Conservation (phyloP, 2,329 filamentous ascomycete genomes). For the Microcyclosporella mali region DNA sequence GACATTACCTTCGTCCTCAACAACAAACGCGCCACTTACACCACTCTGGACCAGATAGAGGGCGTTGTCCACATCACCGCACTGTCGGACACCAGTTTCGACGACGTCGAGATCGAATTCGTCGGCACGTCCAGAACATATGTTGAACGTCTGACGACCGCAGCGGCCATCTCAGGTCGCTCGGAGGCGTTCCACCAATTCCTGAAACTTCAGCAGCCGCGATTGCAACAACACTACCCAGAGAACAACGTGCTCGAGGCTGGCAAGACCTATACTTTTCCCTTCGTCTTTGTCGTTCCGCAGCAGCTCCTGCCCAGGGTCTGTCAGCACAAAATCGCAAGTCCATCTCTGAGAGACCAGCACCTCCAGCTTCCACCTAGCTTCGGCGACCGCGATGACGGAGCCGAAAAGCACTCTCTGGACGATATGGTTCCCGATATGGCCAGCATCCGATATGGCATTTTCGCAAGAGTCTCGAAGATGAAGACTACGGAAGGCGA, state of each 20-base stretch:
- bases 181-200: conserved; percentile 56
- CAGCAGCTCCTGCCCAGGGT: conserved; percentile 53
- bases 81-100: conserved; percentile 50
- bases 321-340: conserved; percentile 50
- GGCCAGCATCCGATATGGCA: conserved; percentile 53
- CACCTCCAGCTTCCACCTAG: conserved; percentile 58
- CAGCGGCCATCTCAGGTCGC: conserved; percentile 48
- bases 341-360: conserved; percentile 47
- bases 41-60: conserved; percentile 53
- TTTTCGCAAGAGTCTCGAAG: conserved; percentile 35
- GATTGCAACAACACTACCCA: conserved; percentile 49
- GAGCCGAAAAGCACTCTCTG: conserved; percentile 39
- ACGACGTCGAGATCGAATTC: conserved; percentile 54
- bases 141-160: conserved; percentile 50
- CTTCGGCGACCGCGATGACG: conserved; percentile 46
- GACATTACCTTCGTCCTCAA: conserved; percentile 40
- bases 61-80: conserved; percentile 48
- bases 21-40: conserved; percentile 42
- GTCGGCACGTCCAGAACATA: conserved; percentile 48
- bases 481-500: conserved; percentile 41
- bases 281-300: conserved; percentile 60
- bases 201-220: conserved; percentile 56
- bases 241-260: conserved; percentile 49
- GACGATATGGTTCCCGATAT: conserved; percentile 60
- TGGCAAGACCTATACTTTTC: conserved; percentile 52